Conservation (phyloP, 495 filamentous ascomycete species). For the Aspergillus conjunctus region DNA sequence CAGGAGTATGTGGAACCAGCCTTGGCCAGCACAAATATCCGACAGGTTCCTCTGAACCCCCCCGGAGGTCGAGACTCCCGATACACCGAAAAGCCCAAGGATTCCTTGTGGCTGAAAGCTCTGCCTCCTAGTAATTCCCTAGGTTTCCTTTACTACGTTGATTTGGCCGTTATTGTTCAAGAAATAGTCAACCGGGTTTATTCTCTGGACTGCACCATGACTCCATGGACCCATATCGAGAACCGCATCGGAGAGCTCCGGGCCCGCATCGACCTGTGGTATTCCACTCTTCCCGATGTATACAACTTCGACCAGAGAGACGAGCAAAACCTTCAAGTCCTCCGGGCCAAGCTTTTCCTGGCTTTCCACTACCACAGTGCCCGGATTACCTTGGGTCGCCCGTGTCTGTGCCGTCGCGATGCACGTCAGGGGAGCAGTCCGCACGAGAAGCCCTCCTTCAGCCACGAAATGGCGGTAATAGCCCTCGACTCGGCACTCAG, state of each 20-base stretch:
- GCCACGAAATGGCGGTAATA: constrained; percentile 54
- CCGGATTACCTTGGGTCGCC: constrained; percentile 62
- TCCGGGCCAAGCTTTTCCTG: constrained; percentile 50
- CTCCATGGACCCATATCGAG: constrained; percentile 63
- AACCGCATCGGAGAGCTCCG: constrained; percentile 55
- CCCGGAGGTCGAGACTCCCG: constrained; percentile 32
- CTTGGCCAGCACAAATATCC: constrained; percentile 40
- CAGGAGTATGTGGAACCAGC: constrained; percentile 41
- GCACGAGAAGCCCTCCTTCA: constrained; percentile 46
- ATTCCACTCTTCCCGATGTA: constrained; percentile 48
- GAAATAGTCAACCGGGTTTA: constrained; percentile 62
- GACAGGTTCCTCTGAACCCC: constrained; percentile 44
- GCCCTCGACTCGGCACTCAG: constrained; percentile 57
- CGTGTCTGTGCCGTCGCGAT: constrained; percentile 65
- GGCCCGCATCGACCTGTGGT: constrained; percentile 57
- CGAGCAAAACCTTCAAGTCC: constrained; percentile 34
- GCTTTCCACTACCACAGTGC: constrained; percentile 63
- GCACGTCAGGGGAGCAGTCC: constrained; percentile 37
- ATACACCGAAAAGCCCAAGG: constrained; percentile 22
- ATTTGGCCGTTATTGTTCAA: constrained; percentile 55
- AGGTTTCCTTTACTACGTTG: constrained; percentile 52
- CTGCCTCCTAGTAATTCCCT: constrained; percentile 43
- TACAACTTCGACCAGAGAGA: constrained; percentile 51
- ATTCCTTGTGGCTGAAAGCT: constrained; percentile 36
- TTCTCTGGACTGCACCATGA: constrained; percentile 52